phyloP scores from a whole-genome alignment of 176 grass and related monocot species.

The Chloris gayana region DNA sequence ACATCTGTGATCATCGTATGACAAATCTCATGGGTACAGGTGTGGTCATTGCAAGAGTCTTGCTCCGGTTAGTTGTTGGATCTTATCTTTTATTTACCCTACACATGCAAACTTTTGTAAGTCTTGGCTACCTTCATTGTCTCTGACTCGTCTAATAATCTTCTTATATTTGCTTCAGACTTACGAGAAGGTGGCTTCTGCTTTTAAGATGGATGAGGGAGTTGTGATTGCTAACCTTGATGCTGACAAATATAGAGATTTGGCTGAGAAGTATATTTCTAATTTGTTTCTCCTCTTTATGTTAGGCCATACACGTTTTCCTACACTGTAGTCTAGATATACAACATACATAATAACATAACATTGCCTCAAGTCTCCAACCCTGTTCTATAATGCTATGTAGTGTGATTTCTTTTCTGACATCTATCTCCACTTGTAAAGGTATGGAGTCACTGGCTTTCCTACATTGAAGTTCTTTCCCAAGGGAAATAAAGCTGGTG shows the following conservation, averaged over 20 bases:
- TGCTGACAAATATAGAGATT: constrained; percentile 74
- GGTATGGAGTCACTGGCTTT: constrained; percentile 84
- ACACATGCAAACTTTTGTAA: background rate
- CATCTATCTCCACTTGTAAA: constrained; percentile 28
- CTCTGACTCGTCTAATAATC: constrained; percentile 18
- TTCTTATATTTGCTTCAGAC: constrained; percentile 44
- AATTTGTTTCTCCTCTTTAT: background rate
- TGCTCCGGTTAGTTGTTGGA: constrained; percentile 74
- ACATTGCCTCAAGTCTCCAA: background rate
- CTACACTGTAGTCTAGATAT: background rate
- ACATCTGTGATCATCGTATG: background rate
- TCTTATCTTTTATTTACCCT: background rate
- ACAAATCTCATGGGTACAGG: constrained; percentile 43
- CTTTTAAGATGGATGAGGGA: constrained; percentile 73
- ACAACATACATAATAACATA: background rate
- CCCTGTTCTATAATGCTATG: background rate
- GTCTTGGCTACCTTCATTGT: background rate
- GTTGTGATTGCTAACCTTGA: constrained; percentile 88
- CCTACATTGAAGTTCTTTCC: constrained; percentile 96
- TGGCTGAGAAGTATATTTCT: constrained; percentile 73
- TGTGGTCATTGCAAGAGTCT: constrained; percentile 94
- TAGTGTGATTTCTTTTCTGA: background rate
- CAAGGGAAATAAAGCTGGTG: constrained; percentile 89
- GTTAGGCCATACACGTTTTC: background rate
- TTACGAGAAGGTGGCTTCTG: constrained; percentile 80